Evolutionary conservation across 371 early-diverging fungal genomes (phyloP), one percentile per base, ranked within the genome.

Genomic region (Basidiobolus meristosporus): DNA sequence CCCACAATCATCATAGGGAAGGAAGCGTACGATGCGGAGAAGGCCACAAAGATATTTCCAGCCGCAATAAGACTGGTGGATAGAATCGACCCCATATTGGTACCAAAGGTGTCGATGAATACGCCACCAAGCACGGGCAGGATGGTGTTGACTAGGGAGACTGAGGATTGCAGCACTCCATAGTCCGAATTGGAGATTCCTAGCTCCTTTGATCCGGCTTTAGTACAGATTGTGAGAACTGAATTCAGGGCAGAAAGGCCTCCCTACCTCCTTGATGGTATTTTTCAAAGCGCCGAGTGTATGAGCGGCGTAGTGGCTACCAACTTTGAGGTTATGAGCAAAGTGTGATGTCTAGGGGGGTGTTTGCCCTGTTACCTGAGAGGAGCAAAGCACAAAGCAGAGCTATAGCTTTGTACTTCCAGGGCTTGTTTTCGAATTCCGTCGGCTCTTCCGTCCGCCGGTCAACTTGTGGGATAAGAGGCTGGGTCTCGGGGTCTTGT

Each of bases 231-330:
- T 2, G 7, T 34, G 17, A 35, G 3, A 33, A 11, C 14, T 7
- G 14, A 32, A 20, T 34, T 16, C 10, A 10, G 7, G 11, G 30
- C 9, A 9, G n/a, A 1, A 31, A 29, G n/a, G 19, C 17, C 12
- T 26, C 7, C 40, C 36, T 62, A 72, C 77, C 56, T 68, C 55
- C 49, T 77, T 77, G 31, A 77, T 55, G 1, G 57, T 71, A 9
- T 63, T 59, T 49, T 77, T 77, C 57, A 77, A 54, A 16, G 77
- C 74, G 3, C 75, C 73, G 20, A 77, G 48, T 11, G 78, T 76
- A 50, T 76, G 77, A 29, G 75, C 77, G 19, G 78, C 70, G 51
- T 73, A 77, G 54, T 77, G 78, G 38, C 70, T 71, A 30, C 78
- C 78, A 37, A 76, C 77, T 77, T 47, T 32, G 40, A 26, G 22